Conservation (phyloP, 73 alveolate species). For the Paramecium octaurelia region DNA sequence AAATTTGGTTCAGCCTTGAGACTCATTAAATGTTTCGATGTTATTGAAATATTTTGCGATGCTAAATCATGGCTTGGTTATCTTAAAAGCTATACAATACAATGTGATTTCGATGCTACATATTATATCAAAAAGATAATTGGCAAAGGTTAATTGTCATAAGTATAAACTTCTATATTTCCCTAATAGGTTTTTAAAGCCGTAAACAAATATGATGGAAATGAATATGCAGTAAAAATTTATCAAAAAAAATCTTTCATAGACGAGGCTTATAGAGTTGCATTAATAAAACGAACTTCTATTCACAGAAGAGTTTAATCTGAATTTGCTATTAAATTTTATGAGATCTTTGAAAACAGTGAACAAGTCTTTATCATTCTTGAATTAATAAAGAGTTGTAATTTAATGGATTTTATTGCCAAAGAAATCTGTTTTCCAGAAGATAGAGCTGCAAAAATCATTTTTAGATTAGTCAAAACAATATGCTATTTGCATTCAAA, state of each 20-base stretch:
- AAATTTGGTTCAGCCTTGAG: not conserved
- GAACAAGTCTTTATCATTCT: slow-evolving; percentile 63
- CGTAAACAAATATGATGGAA: not conserved
- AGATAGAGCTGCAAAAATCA: slow-evolving; percentile 46
- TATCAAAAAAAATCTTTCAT: not conserved
- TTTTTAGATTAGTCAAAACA: slow-evolving; percentile 56
- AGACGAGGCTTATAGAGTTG: not conserved
- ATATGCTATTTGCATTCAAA: slow-evolving; percentile 16
- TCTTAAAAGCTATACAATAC: not conserved
- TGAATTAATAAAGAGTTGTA: slow-evolving; percentile 63
- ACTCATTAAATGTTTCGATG: not conserved
- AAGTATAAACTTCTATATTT: not conserved
- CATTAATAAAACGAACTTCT: not conserved
- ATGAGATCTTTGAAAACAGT: slow-evolving; percentile 64
- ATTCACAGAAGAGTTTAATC: not conserved
- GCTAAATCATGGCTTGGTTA: not conserved
- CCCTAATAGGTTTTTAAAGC: not conserved
- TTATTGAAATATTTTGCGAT: not conserved
- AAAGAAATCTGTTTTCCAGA: slow-evolving; percentile 19
- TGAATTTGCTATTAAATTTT: not conserved
- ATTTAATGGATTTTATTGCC: slow-evolving; percentile 50
- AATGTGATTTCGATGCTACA: not conserved
- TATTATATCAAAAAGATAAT: not conserved
- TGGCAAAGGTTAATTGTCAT: not conserved
- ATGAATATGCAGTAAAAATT: not conserved